Evolutionary conservation across 2,329 filamentous ascomycete species (phyloP), one percentile per base, ranked within the genome.

Genomic region (Endothia cerciana): DNA sequence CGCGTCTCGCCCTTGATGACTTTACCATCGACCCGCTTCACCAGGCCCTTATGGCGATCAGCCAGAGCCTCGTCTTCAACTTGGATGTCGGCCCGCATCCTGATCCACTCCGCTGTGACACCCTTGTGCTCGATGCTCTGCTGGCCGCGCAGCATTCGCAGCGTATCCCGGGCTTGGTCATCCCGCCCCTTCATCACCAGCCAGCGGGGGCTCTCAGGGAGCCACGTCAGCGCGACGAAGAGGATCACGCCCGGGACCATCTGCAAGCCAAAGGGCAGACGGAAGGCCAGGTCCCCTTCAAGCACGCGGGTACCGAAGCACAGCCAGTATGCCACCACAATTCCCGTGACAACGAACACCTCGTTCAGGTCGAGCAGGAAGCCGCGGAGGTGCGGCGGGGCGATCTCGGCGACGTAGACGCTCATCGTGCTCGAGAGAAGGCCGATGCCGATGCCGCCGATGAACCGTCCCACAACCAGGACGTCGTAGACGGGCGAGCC

Each of bases 31-130:
- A 36, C 33, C 33, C 33, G 33, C 10, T 36, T 36, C 33, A 36
- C 33, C 6, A 36, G 33, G 33, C 33, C 10, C 6, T 36, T 36
- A 36, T 36, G 33, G 33, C 33, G 33, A 10, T 36, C 33, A 10
- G 33, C 33, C 33, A 70, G 33, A 36, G 33, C 33, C 33, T 36
- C 33, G 10, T 73, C 8, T 61, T 69, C 38, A 74, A 68, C 41
- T 75, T 76, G 64, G 74, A 68, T 36, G 72, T 74, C 69, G 22
- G 75, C 69, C 64, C 75, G 74, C 4, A 72, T 71, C 28, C 71
- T 69, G 55, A 75, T 73, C 66, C 76, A 72, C 19, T 68, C 51
- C 25, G 71, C 66, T 66, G 75, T 73, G 17, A 71, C 71, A 15
- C 62, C 69, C 6, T 70, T 61, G 15, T 71, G 70, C 49, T 73